A percentile compares a stretch with the other conserved stretches of the same genome.
Evolutionary conservation across 2,329 filamentous ascomycete genomes (phyloP).

Genomic region (Grosmannia huntii): DNA sequence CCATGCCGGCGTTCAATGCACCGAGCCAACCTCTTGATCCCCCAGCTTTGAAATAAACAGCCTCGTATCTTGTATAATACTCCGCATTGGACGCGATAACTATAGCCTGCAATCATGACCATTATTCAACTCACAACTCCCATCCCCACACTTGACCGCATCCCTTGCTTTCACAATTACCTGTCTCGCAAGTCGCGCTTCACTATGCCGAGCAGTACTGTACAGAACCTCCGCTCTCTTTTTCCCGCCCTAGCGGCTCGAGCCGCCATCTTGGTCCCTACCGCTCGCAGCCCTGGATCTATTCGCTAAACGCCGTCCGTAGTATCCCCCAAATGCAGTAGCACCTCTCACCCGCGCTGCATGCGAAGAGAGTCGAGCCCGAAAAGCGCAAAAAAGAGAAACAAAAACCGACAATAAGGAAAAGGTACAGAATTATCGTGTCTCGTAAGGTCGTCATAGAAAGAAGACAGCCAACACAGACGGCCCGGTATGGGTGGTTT

Average conservation of each 20-base stretch:
- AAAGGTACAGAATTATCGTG: slow-evolving; percentile 7
- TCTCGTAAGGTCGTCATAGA: slow-evolving; percentile 10
- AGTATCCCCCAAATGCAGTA: not conserved
- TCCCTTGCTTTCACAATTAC: not conserved
- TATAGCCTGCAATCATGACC: not conserved
- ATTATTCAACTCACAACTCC: not conserved
- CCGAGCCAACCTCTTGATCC: not conserved
- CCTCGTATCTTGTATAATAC: not conserved
- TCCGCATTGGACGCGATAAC: not conserved
- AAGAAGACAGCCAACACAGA: not conserved
- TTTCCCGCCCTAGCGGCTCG: not conserved
- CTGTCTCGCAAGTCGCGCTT: not conserved
- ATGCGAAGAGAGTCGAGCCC: not conserved
- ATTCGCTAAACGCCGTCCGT: slow-evolving; percentile 4
- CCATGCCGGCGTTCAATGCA: not conserved
- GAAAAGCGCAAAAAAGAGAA: not conserved
- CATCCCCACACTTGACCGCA: not conserved
- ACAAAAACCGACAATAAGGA: not conserved
- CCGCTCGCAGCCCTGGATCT: slow-evolving; percentile 1
- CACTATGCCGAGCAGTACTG: not conserved
- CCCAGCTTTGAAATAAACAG: not conserved
- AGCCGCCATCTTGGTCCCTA: not conserved
- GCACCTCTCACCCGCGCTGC: not conserved
- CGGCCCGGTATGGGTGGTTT: not conserved
- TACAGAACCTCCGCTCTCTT: not conserved